Evolutionary conservation across 164 flowering plant species (phyloP).

Genomic region (Piper longum): DNA sequence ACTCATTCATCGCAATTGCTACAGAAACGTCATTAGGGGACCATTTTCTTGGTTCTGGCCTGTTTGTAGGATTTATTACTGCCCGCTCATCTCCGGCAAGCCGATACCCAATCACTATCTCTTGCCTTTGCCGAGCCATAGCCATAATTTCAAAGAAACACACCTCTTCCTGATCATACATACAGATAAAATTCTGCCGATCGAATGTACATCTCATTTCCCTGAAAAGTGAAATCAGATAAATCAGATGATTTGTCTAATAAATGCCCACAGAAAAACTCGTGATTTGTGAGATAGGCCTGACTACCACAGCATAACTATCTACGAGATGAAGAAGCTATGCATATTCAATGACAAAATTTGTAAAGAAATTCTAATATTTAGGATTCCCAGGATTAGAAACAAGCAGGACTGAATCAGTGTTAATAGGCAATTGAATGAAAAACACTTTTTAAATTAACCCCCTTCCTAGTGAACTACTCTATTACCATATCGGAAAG

Average conservation of each 20-base stretch:
- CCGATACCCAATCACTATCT: slow-evolving; percentile 80
- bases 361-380: no score
- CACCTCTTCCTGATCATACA: slow-evolving; percentile 74
- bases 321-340: no score
- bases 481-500: no score
- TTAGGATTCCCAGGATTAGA: not conserved
- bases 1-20: slow-evolving; percentile 47
- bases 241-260: not conserved
- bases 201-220: slow-evolving; percentile 76
- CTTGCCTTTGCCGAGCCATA: slow-evolving; percentile 64
- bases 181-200: slow-evolving; percentile 82
- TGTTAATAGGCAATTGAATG: no score
- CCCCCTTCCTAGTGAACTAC: no score
- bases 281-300: no score
- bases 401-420: not conserved
- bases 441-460: no score
- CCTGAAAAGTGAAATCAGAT: slow-evolving; percentile 26
- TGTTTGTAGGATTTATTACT: slow-evolving; percentile 50
- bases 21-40: slow-evolving; percentile 77
- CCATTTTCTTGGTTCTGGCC: slow-evolving; percentile 56
- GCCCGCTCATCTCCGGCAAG: slow-evolving; percentile 53
- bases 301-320: no score
- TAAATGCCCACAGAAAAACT: not conserved
- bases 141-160: slow-evolving; percentile 66
- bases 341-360: no score